Percentiles rank a stretch among this genome's conserved stretches.
phyloP scores from a whole-genome alignment of 306 rosid species.

The Vigna mungo region DNA sequence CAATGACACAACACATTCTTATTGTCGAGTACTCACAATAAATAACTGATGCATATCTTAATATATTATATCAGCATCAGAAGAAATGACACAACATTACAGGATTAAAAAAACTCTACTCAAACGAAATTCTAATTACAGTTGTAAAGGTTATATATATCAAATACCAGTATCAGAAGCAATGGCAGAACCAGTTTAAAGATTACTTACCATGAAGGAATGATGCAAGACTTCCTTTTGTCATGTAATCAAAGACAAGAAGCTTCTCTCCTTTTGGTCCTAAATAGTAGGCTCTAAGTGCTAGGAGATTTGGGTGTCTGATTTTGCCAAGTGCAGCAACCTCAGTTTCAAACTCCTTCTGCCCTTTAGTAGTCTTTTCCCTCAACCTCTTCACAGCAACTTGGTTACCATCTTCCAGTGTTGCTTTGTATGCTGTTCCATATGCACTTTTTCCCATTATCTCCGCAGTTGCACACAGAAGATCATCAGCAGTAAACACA shows the following conservation, averaged over 20 bases:
- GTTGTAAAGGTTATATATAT: conserved; percentile 41
- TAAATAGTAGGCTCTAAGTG: conserved; percentile 87
- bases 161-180: not conserved
- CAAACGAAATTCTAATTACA: not conserved
- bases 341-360: conserved; percentile 82
- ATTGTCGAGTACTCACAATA: not conserved
- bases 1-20: not conserved
- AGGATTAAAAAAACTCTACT: too few relatives aligned
- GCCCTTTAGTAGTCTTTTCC: conserved; percentile 85
- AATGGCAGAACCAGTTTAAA: too few relatives aligned
- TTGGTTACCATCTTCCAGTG: conserved; percentile 81
- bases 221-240: conserved; percentile 87
- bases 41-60: not conserved
- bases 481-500: conserved; percentile 89
- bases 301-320: conserved; percentile 73
- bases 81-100: not conserved
- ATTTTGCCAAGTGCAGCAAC: conserved; percentile 83
- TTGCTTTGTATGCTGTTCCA: conserved; percentile 93
- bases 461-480: conserved; percentile 90
- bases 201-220: conserved; percentile 82
- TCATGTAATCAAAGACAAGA: conserved; percentile 86
- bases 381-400: conserved; percentile 94
- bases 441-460: conserved; percentile 90
- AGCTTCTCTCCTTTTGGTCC: conserved; percentile 71
- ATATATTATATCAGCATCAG: not conserved